Evolutionary conservation across 31 red algal species (phyloP).

Genomic region (Porphyra umbilicalis): DNA sequence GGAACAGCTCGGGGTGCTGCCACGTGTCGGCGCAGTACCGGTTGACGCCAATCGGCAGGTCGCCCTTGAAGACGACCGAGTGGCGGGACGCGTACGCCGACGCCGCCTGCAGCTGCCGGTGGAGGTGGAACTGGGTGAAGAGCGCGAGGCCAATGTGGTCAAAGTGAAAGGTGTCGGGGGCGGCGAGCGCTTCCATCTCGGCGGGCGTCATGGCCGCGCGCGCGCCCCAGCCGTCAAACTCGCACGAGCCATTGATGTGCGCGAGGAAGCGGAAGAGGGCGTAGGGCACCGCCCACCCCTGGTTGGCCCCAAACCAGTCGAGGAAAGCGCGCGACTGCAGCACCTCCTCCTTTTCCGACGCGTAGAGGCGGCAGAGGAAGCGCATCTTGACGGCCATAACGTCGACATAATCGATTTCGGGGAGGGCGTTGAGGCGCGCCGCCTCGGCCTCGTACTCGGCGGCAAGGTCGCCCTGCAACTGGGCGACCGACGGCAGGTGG

Average conservation of each 20-base stretch:
- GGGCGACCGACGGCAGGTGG: slow-evolving; percentile 52
- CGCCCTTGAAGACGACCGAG: slow-evolving; percentile 80
- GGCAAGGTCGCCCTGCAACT: slow-evolving; percentile 22
- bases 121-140: slow-evolving; percentile 91
- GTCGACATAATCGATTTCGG: slow-evolving; percentile 55
- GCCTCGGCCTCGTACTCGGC: slow-evolving; percentile 30
- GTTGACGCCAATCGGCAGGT: slow-evolving; percentile 93
- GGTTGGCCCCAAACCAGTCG: slow-evolving; percentile 71
- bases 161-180: slow-evolving; percentile 73
- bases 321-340: slow-evolving; percentile 56
- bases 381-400: slow-evolving; percentile 61
- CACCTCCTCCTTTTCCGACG: slow-evolving; percentile 45
- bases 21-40: slow-evolving; percentile 84
- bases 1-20: slow-evolving; percentile 87
- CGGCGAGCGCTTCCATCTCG: slow-evolving; percentile 57
- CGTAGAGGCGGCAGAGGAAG: slow-evolving; percentile 59
- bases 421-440: slow-evolving; percentile 48
- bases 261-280: slow-evolving; percentile 76
- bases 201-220: slow-evolving; percentile 26
- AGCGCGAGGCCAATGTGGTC: slow-evolving; percentile 69
- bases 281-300: slow-evolving; percentile 85
- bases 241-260: slow-evolving; percentile 60
- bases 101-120: slow-evolving; percentile 66
- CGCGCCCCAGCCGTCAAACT: slow-evolving; percentile 74
- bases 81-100: slow-evolving; percentile 61